phyloP scores from a whole-genome alignment of 805 yeast species.

The Wickerhamiella kurtzmanii region DNA sequence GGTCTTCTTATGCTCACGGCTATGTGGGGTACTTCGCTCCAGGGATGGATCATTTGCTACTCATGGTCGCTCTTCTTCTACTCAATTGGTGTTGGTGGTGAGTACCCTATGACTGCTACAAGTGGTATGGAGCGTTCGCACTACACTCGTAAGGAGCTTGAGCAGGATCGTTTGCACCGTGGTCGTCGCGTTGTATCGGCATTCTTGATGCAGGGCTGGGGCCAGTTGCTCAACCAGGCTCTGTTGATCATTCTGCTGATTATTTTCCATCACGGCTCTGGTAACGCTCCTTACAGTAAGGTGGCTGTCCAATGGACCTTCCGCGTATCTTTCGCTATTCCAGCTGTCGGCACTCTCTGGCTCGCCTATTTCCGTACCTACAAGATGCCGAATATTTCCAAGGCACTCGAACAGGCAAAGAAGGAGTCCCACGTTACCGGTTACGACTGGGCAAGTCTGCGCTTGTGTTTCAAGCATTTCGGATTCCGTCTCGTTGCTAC shows the following conservation, averaged over 20 bases:
- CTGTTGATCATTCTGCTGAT: slow-evolving; percentile 19
- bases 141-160: slow-evolving; percentile 19
- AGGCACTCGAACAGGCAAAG: slow-evolving; percentile 22
- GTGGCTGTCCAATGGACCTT: slow-evolving; percentile 29
- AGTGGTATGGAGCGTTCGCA: slow-evolving; percentile 48
- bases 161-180: slow-evolving; percentile 28
- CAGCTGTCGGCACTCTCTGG: slow-evolving; percentile 29
- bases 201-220: slow-evolving; percentile 26
- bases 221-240: slow-evolving; percentile 24
- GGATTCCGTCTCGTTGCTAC: slow-evolving; percentile 37
- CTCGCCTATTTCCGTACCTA: slow-evolving; percentile 27
- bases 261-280: slow-evolving; percentile 23
- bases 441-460: slow-evolving; percentile 24
- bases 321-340: slow-evolving; percentile 28
- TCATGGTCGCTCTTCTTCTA: slow-evolving; percentile 37
- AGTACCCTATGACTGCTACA: slow-evolving; percentile 52
- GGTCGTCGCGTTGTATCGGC: slow-evolving; percentile 28
- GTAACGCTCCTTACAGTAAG: slow-evolving; percentile 21
- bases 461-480: slow-evolving; percentile 20
- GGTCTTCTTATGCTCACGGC: slow-evolving; percentile 50
- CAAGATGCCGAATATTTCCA: slow-evolving; percentile 27
- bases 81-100: slow-evolving; percentile 48
- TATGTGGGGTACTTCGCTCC: slow-evolving; percentile 41
- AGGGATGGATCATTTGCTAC: slow-evolving; percentile 42
- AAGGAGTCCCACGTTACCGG: slow-evolving; percentile 26